Conservation (phyloP, 225 moss, liverwort and hornwort genomes). For the Climacium dendroides region DNA sequence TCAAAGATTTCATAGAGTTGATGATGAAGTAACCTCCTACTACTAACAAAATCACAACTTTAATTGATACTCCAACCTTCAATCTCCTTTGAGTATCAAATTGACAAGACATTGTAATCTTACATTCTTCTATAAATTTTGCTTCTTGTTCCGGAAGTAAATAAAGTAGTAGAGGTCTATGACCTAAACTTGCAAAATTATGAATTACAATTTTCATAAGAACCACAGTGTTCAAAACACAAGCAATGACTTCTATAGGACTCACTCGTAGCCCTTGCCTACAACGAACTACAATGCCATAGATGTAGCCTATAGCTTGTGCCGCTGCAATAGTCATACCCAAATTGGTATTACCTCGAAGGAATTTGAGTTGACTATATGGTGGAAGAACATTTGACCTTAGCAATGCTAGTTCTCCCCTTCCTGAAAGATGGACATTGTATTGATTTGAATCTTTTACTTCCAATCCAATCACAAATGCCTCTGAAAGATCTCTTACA, state of each 20-base stretch:
- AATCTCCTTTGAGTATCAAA: neutral
- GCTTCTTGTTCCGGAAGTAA: neutral
- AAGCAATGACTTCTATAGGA: neutral
- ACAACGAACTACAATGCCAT: neutral
- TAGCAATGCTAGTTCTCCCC: neutral
- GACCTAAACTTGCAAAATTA: neutral
- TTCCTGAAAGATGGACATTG: fast-evolving
- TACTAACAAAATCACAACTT: neutral
- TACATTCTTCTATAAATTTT: neutral
- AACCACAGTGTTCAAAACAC: neutral
- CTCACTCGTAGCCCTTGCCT: neutral
- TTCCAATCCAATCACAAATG: neutral
- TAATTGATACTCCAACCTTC: too few relatives aligned
- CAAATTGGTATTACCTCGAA: neutral
- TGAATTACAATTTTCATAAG: neutral
- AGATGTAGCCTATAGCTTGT: neutral
- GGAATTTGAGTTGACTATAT: neutral
- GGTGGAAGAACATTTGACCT: neutral
- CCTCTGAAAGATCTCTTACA: neutral
- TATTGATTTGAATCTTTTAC: too few relatives aligned
- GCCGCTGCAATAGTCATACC: neutral
- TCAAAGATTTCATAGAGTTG: neutral
- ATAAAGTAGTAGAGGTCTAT: neutral
- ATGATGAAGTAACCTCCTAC: neutral
- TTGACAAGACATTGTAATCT: too few relatives aligned